phyloP scores from a whole-genome alignment of 805 yeast genomes.

The Candida hungchunana region DNA sequence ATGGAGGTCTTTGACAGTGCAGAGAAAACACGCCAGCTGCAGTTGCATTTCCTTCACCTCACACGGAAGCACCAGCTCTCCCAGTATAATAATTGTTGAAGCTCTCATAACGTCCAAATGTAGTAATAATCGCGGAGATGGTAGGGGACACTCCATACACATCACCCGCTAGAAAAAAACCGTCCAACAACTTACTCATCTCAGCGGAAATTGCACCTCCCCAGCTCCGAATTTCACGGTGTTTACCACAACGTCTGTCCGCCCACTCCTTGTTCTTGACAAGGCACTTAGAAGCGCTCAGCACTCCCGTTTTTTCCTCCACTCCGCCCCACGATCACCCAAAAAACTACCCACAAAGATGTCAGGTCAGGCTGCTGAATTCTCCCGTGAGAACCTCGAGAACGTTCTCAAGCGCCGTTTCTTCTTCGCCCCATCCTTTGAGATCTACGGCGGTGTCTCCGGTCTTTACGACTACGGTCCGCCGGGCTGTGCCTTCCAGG shows the following conservation, averaged over 20 bases:
- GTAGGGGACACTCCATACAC: too few relatives aligned
- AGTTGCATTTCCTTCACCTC: neutral
- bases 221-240: neutral
- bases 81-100: neutral
- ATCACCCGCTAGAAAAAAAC: too few relatives aligned
- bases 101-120: too few relatives aligned
- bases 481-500: constrained; percentile 98
- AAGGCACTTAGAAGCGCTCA: neutral
- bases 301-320: neutral
- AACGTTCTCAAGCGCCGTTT: constrained; percentile 91
- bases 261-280: neutral
- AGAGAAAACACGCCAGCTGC: neutral
- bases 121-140: too few relatives aligned
- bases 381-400: constrained; percentile 85
- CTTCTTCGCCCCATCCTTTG: constrained; percentile 96
- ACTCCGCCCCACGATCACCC: neutral
- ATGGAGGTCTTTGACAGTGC: neutral
- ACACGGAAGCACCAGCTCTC: neutral
- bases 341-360: constrained; percentile 5
- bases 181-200: too few relatives aligned
- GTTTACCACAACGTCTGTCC: constrained; percentile 1
- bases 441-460: constrained; percentile 96
- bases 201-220: neutral
- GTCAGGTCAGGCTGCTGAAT: constrained; percentile 32
- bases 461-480: constrained; percentile 99